Evolutionary conservation across 2,329 filamentous ascomycete genomes (phyloP), one percentile per base, ranked within the genome.

Genomic region (Aspergillus eucalypticola): DNA sequence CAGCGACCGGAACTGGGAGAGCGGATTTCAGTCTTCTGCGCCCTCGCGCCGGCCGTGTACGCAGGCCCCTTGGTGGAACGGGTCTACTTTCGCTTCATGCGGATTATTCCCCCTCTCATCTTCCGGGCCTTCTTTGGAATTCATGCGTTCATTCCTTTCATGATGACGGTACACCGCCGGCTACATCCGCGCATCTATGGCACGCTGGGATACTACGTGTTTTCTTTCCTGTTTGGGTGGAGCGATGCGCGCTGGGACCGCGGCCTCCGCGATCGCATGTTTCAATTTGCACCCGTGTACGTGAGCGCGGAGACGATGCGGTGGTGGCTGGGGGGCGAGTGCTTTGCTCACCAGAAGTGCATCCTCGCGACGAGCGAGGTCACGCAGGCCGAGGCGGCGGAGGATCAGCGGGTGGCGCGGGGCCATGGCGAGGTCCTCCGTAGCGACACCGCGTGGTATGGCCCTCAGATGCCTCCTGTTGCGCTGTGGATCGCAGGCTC

Each of bases 21-120:
- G 53, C 91, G 89, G 69, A 85, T 97, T 51, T 92, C 89, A 0
- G 91, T 96, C 0, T 96, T 97, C 71, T 97, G 94, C 71, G 92
- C 90, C 0, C 84, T 98, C 2, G 92, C 94, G 0, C 94, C 94
- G 0, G 94, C 94, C 0, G 93, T 89, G 0, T 97, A 97, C 67
- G 92, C 93, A 0, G 94, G 94, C 0, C 90, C 91, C 0, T 76
- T 97, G 19, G 91, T 97, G 55, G 87, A 88, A 53, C 93, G 92
- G 73, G 88, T 91, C 74, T 95, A 96, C 75, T 94, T 97, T 80
- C 93, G 92, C 67, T 94, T 97, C 76, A 94, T 96, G 89, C 85
- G 88, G 15, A 79, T 90, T 54, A 90, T 97, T 54, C 89, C 88
- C 0, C 90, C 91, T 0, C 81, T 76, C 27, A 82, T 92, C 73